phyloP scores from a whole-genome alignment of 768 basidiomycete species.

The Xanthoconium purpureum region DNA sequence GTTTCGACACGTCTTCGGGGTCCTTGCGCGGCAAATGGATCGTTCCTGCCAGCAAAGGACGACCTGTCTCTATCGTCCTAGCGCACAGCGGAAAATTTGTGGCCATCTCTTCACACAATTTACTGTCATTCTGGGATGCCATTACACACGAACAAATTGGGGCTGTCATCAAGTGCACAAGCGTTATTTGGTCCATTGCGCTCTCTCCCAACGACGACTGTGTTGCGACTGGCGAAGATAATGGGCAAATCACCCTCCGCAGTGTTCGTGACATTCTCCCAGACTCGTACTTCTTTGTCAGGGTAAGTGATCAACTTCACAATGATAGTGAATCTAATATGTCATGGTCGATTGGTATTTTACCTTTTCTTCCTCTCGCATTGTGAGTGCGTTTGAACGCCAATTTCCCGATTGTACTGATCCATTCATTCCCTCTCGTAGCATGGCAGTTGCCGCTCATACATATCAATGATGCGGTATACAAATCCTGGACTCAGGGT shows the following conservation, averaged over 20 bases:
- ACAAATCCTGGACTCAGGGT: not conserved
- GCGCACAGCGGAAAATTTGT: not conserved
- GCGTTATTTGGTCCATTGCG: not conserved
- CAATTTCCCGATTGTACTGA: not conserved
- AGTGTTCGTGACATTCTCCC: not conserved
- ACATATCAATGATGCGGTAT: not conserved
- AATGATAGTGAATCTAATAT: not conserved
- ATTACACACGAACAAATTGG: not conserved
- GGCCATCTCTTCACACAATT: not conserved
- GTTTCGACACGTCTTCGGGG: not conserved
- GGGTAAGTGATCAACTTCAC: not conserved
- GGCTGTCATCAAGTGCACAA: not conserved
- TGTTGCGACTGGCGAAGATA: not conserved
- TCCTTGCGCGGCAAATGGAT: not conserved
- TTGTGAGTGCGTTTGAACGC: not conserved
- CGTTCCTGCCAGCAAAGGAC: not conserved
- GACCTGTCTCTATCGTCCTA: not conserved
- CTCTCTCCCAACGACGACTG: conserved; percentile 1
- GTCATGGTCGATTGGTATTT: not conserved
- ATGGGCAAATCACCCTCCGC: not conserved
- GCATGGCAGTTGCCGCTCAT: not conserved
- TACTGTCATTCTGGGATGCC: conserved; percentile 5
- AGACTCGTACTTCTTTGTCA: not conserved
- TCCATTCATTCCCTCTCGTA: not conserved
- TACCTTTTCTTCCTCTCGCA: not conserved